Evolutionary conservation across 1,284 basidiomycete species (phyloP).

Genomic region (Pseudozyma sp.): DNA sequence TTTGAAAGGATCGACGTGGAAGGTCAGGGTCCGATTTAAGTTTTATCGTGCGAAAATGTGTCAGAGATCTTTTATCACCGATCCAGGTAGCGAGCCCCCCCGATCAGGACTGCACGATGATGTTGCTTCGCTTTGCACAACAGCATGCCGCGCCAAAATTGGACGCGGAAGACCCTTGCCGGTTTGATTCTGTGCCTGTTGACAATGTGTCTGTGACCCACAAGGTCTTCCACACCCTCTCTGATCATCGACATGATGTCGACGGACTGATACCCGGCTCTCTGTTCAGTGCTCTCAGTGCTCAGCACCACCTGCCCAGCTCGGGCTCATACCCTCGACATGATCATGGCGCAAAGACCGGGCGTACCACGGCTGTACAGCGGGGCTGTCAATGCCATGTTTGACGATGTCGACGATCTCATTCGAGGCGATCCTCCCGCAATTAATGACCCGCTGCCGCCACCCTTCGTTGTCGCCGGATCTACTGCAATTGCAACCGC

Average conservation of each 20-base stretch:
- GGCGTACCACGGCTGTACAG: constrained; percentile 30
- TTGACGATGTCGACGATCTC: constrained; percentile 37
- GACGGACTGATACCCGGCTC: too few relatives aligned
- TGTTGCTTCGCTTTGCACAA: constrained; percentile 17
- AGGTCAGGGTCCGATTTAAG: constrained; percentile 11
- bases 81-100: not conserved
- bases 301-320: not conserved
- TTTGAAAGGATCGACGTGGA: constrained; percentile 45
- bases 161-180: constrained; percentile 6
- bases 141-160: constrained; percentile 3
- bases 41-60: constrained; percentile 5
- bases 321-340: not conserved
- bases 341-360: constrained; percentile 34
- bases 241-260: too few relatives aligned
- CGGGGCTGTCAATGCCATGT: constrained; percentile 24
- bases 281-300: not conserved
- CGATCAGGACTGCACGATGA: constrained; percentile 30
- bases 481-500: constrained; percentile 20
- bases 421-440: constrained; percentile 1
- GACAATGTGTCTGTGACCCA: too few relatives aligned
- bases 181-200: not conserved
- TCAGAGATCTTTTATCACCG: not conserved
- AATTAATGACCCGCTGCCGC: constrained; percentile 11
- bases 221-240: too few relatives aligned
- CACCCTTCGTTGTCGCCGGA: constrained; percentile 18